Evolutionary conservation across 306 rosid genomes (phyloP).

Genomic region (Prosopis cineraria): DNA sequence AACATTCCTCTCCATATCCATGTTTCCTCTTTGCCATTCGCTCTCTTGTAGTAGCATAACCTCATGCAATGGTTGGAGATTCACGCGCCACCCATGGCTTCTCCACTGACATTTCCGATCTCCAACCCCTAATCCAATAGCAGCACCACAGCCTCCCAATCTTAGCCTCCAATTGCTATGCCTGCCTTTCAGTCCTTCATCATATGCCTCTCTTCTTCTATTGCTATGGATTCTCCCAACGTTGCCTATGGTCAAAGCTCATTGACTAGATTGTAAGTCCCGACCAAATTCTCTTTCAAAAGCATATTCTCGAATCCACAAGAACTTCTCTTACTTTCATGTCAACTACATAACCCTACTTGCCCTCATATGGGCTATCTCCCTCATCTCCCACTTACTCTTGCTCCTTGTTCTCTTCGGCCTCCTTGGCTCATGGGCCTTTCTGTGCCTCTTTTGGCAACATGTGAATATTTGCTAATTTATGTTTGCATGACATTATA

Average conservation of each 20-base stretch:
- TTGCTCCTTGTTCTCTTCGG: slow-evolving; percentile 79
- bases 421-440: slow-evolving; percentile 79
- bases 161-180: slow-evolving; percentile 72
- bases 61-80: slow-evolving; percentile 41
- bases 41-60: background rate
- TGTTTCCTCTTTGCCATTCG: background rate
- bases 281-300: slow-evolving; percentile 79
- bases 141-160: slow-evolving; percentile 28
- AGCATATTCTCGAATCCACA: slow-evolving; percentile 93
- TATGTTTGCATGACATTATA: too few species aligned
- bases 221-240: slow-evolving; percentile 80
- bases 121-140: slow-evolving; percentile 51
- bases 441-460: slow-evolving; percentile 79
- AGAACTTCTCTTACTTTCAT: slow-evolving; percentile 80
- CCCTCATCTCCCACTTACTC: slow-evolving; percentile 81
- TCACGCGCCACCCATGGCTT: slow-evolving; percentile 65
- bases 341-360: slow-evolving; percentile 78
- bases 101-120: slow-evolving; percentile 80
- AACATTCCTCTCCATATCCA: slow-evolving; percentile 24
- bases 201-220: slow-evolving; percentile 65
- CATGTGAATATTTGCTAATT: too few species aligned
- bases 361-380: slow-evolving; percentile 60
- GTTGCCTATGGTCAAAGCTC: slow-evolving; percentile 89
- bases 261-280: slow-evolving; percentile 61
- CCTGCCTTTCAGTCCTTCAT: slow-evolving; percentile 89